Conservation (phyloP, 116 monocot genomes). For the Cymodocea nodosa region DNA sequence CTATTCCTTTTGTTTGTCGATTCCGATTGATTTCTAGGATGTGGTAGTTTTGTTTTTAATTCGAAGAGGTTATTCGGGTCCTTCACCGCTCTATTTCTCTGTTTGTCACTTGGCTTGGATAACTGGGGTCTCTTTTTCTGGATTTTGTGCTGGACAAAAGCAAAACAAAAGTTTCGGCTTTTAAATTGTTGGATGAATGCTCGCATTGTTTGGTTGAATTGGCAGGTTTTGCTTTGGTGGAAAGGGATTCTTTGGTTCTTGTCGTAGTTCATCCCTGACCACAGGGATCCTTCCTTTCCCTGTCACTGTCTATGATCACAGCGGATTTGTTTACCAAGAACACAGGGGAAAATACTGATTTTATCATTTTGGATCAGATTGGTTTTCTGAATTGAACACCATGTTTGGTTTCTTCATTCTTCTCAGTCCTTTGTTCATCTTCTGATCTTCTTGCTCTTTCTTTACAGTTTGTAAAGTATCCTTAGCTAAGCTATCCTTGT, state of each 20-base stretch:
- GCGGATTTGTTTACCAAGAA: too few relatives aligned
- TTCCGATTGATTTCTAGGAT: not conserved
- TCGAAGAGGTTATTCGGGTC: not conserved
- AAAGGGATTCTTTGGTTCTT: not conserved
- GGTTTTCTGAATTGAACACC: too few relatives aligned
- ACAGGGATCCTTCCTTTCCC: not conserved
- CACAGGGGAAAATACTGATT: too few relatives aligned
- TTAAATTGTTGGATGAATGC: not conserved
- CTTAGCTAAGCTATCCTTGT: too few relatives aligned
- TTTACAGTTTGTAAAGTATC: too few relatives aligned
- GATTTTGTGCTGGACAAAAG: not conserved
- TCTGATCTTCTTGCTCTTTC: too few relatives aligned
- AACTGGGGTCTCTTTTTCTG: not conserved
- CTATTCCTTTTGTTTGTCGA: too few relatives aligned
- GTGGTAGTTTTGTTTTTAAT: not conserved
- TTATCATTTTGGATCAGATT: too few relatives aligned
- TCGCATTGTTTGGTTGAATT: not conserved
- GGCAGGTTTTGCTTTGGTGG: not conserved
- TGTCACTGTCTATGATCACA: not conserved
- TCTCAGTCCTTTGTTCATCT: too few relatives aligned
- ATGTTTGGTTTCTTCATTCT: too few relatives aligned
- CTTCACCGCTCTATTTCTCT: too few relatives aligned
- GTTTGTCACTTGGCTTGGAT: not conserved
- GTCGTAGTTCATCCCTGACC: not conserved
- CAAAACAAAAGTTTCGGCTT: not conserved